These are phyloP conservation scores for Ophiosphaerella herpotricha DNA, from an alignment of 2,329 filamentous ascomycete species.

Conservation along the genomic window DNA sequence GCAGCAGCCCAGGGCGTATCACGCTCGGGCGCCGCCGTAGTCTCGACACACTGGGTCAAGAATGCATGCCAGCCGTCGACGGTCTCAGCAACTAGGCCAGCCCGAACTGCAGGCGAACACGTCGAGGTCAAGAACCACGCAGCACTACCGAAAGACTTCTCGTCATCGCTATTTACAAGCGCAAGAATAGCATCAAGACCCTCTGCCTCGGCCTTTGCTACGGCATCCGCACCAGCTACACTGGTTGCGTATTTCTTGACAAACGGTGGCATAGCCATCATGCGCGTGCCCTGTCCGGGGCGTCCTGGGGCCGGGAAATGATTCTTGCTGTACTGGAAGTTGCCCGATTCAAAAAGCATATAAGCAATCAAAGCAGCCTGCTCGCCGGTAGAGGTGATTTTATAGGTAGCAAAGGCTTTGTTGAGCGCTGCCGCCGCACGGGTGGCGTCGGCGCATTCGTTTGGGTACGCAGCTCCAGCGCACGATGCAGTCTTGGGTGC, in stretches of 20 bases:
- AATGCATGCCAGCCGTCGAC: conserved; percentile 59
- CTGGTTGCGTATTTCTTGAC: conserved; percentile 61
- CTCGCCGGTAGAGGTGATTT: conserved; percentile 59
- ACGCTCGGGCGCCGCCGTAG: conserved; percentile 53
- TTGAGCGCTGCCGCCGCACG: conserved; percentile 64
- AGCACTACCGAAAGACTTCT: conserved; percentile 61
- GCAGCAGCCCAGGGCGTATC: conserved; percentile 57
- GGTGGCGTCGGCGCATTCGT: conserved; percentile 64
- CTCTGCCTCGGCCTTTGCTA: conserved; percentile 31
- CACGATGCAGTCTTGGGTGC: conserved; percentile 63
- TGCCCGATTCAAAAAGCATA: conserved; percentile 71
- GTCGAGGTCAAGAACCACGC: conserved; percentile 65
- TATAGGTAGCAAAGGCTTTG: conserved; percentile 62
- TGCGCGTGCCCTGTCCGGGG: conserved; percentile 72
- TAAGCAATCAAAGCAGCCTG: conserved; percentile 73
- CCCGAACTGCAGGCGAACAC: conserved; percentile 53
- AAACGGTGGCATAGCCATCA: conserved; percentile 65
- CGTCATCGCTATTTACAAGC: conserved; percentile 53
- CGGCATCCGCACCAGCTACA: conserved; percentile 44
- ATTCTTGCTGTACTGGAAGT: conserved; percentile 75
- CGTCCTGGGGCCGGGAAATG: conserved; percentile 57
- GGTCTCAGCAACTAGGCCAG: conserved; percentile 52
- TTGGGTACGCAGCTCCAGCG: conserved; percentile 49
- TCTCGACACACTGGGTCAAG: conserved; percentile 59
- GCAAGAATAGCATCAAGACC: conserved; percentile 51